phyloP scores from a whole-genome alignment of 192 early-diverging fungal species.

The Phlyctochytrium planicorne region DNA sequence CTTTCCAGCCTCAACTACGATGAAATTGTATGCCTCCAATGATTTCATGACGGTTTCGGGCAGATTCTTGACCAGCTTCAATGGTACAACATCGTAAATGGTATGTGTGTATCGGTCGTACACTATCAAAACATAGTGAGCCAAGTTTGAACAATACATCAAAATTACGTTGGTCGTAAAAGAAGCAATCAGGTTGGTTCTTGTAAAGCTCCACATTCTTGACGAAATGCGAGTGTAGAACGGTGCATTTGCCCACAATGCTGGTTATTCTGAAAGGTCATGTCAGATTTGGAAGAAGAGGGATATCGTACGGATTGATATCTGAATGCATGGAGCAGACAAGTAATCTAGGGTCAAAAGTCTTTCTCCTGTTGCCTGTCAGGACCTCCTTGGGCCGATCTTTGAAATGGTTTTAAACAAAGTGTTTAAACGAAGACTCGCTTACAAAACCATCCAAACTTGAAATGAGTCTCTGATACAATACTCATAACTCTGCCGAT shows the following conservation, averaged over 20 bases:
- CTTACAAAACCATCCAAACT: constrained; percentile 49
- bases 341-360: constrained; percentile 70
- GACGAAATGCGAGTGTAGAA: constrained; percentile 67
- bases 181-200: constrained; percentile 71
- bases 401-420: not conserved
- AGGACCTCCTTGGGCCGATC: constrained; percentile 74
- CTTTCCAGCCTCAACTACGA: constrained; percentile 83
- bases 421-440: constrained; percentile 67
- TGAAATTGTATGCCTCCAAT: constrained; percentile 74
- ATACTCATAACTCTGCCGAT: constrained; percentile 84
- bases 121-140: constrained; percentile 40
- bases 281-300: constrained; percentile 8
- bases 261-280: constrained; percentile 43
- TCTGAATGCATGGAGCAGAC: constrained; percentile 89
- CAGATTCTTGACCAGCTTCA: constrained; percentile 74
- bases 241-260: constrained; percentile 78
- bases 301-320: constrained; percentile 60
- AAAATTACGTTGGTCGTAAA: constrained; percentile 67
- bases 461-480: constrained; percentile 46
- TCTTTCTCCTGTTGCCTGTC: constrained; percentile 47
- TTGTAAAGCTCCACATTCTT: constrained; percentile 62
- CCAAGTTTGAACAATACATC: not conserved
- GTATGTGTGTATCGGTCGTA: constrained; percentile 90
- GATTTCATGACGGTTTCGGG: constrained; percentile 69
- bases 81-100: constrained; percentile 83